Evolutionary conservation across 345 rosid species (phyloP).

Genomic region (Sisymbrium irio): DNA sequence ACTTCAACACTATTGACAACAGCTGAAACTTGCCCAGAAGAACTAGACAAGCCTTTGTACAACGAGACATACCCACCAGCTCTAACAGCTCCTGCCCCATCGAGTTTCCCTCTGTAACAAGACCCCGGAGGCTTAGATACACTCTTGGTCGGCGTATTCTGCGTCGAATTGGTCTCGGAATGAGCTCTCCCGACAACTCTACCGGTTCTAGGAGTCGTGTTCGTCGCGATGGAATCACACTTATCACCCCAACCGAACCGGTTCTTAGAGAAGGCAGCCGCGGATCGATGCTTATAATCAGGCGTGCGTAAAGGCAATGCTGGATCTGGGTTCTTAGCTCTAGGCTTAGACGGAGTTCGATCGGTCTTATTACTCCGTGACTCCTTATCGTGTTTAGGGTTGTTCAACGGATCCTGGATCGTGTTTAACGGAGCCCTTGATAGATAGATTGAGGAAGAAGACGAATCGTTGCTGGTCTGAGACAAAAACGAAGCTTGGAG

Average conservation of each 20-base stretch:
- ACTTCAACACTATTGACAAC: slow-evolving; percentile 76
- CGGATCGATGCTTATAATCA: slow-evolving; percentile 47
- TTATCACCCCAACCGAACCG: slow-evolving; percentile 75
- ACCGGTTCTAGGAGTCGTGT: slow-evolving; percentile 54
- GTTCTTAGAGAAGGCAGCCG: slow-evolving; percentile 34
- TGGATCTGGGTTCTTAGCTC: slow-evolving; percentile 46
- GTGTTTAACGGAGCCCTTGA: slow-evolving; percentile 64
- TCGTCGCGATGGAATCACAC: slow-evolving; percentile 32
- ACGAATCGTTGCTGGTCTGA: slow-evolving; percentile 47
- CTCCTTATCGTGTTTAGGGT: slow-evolving; percentile 44
- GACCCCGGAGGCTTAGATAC: slow-evolving; percentile 80
- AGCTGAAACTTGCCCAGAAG: slow-evolving; percentile 39
- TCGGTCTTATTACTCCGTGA: slow-evolving; percentile 46
- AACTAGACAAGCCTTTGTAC: slow-evolving; percentile 70
- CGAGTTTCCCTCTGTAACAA: slow-evolving; percentile 54
- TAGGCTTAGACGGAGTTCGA: slow-evolving; percentile 66
- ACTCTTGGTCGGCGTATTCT: slow-evolving; percentile 84
- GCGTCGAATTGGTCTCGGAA: slow-evolving; percentile 56
- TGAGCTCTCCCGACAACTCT: slow-evolving; percentile 31
- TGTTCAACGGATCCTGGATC: slow-evolving; percentile 48
- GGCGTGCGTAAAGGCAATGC: slow-evolving; percentile 69
- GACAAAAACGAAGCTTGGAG: slow-evolving; percentile 47
- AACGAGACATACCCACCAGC: slow-evolving; percentile 61
- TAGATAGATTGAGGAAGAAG: slow-evolving; percentile 15
- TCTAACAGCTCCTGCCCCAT: slow-evolving; percentile 47